Conservation (phyloP, 2,329 filamentous ascomycete genomes). For the Ophiostoma montium region DNA sequence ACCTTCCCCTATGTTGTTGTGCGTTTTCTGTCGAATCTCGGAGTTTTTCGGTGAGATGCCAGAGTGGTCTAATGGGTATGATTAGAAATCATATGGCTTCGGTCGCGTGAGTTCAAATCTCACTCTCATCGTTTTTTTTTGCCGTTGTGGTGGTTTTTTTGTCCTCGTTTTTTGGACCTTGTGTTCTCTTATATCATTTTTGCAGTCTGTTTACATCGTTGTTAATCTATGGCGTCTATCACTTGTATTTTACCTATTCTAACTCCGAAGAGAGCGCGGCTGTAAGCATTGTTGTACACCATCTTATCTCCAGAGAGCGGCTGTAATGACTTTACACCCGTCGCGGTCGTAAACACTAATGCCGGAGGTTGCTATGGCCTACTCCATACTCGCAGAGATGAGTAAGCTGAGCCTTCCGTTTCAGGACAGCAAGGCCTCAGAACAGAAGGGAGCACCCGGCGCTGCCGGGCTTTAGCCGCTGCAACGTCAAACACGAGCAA, state of each 20-base stretch:
- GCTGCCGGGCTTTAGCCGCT: too few relatives aligned
- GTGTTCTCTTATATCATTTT: background rate
- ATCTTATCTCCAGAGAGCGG: too few relatives aligned
- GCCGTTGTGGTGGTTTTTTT: background rate
- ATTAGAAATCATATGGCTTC: slow-evolving; percentile 3
- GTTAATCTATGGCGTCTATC: background rate
- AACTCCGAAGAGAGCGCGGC: too few relatives aligned
- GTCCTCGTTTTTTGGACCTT: background rate
- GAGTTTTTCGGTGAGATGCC: background rate
- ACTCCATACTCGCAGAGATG: too few relatives aligned
- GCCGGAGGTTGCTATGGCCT: too few relatives aligned
- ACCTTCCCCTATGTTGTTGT: background rate
- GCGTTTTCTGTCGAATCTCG: background rate
- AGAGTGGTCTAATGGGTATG: slow-evolving; percentile 2
- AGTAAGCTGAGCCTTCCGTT: too few relatives aligned
- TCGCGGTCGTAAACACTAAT: too few relatives aligned
- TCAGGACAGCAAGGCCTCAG: too few relatives aligned
- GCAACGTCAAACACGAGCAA: background rate
- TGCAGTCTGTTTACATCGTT: background rate
- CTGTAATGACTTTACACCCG: too few relatives aligned
- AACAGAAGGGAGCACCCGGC: too few relatives aligned
- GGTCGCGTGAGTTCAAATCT: slow-evolving; percentile 3
- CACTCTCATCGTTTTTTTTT: background rate
- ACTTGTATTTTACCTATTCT: too few relatives aligned
- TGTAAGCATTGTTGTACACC: too few relatives aligned